Percentiles rank a stretch among this genome's conserved stretches.
phyloP scores from a whole-genome alignment of 2,329 filamentous ascomycete genomes.

The Myriosclerotinia duriaeana region DNA sequence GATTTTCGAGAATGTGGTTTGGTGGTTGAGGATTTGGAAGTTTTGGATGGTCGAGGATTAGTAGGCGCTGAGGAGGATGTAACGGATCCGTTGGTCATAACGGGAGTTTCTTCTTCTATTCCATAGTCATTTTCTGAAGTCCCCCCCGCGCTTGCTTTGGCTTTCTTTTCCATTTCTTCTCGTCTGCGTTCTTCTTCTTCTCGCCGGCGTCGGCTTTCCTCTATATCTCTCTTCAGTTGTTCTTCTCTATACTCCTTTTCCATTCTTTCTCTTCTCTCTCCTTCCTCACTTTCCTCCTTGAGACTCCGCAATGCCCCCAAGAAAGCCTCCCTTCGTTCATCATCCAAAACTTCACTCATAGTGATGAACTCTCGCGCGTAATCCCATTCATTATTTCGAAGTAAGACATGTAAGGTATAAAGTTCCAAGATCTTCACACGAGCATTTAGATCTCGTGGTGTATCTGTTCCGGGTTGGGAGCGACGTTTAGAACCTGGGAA shows the following conservation, averaged over 20 bases:
- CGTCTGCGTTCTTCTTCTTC: conserved; percentile 58
- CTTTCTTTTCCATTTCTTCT: conserved; percentile 44
- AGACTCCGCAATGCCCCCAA: conserved; percentile 80
- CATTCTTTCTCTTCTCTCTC: conserved; percentile 61
- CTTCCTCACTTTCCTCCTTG: conserved; percentile 78
- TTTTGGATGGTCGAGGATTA: conserved; percentile 33
- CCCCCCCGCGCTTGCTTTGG: conserved; percentile 54
- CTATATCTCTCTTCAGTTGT: conserved; percentile 54
- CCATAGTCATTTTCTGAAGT: conserved; percentile 68
- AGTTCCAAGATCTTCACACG: conserved; percentile 91
- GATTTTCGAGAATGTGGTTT: conserved; percentile 24
- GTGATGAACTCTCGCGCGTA: conserved; percentile 90
- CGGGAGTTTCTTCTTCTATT: conserved; percentile 49
- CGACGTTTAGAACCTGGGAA: conserved; percentile 35
- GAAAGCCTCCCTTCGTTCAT: conserved; percentile 87
- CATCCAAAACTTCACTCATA: conserved; percentile 82
- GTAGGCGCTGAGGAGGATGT: conserved; percentile 23
- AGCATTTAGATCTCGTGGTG: conserved; percentile 78
- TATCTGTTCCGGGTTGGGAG: conserved; percentile 62
- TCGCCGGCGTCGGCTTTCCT: conserved; percentile 56
- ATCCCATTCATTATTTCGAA: conserved; percentile 92
- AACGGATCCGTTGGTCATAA: not conserved
- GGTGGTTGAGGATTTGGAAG: conserved; percentile 40
- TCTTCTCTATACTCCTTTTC: conserved; percentile 58
- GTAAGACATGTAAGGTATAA: conserved; percentile 92